Evolutionary conservation across 495 filamentous ascomycete genomes (phyloP), one percentile per base, ranked within the genome.

Genomic region (Tetracladium marchalianum): DNA sequence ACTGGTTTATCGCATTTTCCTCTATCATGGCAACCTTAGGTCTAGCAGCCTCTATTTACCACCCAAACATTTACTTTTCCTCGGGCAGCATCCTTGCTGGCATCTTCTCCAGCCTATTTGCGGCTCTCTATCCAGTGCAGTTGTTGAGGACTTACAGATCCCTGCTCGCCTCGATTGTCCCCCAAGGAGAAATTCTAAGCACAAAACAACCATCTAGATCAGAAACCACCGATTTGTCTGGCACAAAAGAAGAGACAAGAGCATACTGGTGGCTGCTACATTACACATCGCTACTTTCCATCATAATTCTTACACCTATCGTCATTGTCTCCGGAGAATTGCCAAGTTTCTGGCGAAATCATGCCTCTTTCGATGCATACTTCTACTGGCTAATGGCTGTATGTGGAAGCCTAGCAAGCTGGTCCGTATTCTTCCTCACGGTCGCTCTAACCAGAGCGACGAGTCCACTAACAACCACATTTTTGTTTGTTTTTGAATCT

Each of bases 51-150:
- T 70, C 68, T 13, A 62, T 55, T 11, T 56, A 67, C 13, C 66
- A 63, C 11, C 50, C 62, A 4, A 56, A 61, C 31, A 57, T 55
- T 12, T 64, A 66, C 39, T 62, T 73, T 18, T 66, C 67, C 43
- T 68, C 66, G 55, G 72, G 74, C 51, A 62, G 62, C 32, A 70
- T 75, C 31, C 61, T 73, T 13, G 62, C 71, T 12, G 72, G 72
- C 35, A 59, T 73, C 38, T 68, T 70, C 55, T 74, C 71, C 41
- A 66, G 69, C 5, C 19, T 74, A 35, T 75, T 73, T 38, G 65
- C 67, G 1, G 69, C 68, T 3, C 57, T 71, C 0, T 74, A 72
- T 45, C 72, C 72, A 1, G 57, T 76, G 27, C 51, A 73, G 18
- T 52, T 76, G 13, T 56, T 65, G 17, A 62, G 65, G 27, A 72